These are phyloP conservation scores for Coix lacrymajobi DNA, from an alignment of 176 grass and related monocot species.

Conservation along the genomic window DNA sequence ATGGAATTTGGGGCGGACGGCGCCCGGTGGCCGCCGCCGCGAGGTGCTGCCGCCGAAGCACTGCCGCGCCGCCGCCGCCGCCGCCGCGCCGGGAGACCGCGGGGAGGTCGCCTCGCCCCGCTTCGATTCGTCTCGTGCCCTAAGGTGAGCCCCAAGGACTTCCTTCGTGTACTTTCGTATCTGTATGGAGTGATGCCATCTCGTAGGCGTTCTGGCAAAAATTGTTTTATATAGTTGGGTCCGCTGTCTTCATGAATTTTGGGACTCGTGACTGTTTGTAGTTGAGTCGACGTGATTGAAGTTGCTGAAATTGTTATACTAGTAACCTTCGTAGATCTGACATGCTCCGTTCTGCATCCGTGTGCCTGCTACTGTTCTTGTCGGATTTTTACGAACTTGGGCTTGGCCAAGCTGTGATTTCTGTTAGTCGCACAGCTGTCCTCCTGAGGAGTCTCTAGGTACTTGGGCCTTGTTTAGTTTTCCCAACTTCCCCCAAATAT, in stretches of 20 bases:
- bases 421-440: neutral
- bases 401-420: constrained; percentile 1
- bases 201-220: neutral
- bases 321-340: neutral
- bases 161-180: neutral
- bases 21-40: constrained; percentile 20
- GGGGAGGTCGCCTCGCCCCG: constrained; percentile 29
- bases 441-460: neutral
- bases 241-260: neutral
- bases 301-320: neutral
- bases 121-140: constrained; percentile 63
- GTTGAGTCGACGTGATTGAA: neutral
- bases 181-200: neutral
- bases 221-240: constrained; percentile 3
- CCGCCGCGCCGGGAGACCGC: constrained; percentile 2
- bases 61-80: too few relatives aligned
- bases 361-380: neutral
- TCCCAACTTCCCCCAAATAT: too few relatives aligned
- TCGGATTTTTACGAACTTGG: neutral
- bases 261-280: neutral
- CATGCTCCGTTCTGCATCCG: neutral
- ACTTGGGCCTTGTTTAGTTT: too few relatives aligned
- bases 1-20: constrained; percentile 44
- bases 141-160: constrained; percentile 40
- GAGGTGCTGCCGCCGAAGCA: constrained; percentile 3